Evolutionary conservation across 345 rosid genomes (phyloP).

Genomic region (Boechera retrofracta): DNA sequence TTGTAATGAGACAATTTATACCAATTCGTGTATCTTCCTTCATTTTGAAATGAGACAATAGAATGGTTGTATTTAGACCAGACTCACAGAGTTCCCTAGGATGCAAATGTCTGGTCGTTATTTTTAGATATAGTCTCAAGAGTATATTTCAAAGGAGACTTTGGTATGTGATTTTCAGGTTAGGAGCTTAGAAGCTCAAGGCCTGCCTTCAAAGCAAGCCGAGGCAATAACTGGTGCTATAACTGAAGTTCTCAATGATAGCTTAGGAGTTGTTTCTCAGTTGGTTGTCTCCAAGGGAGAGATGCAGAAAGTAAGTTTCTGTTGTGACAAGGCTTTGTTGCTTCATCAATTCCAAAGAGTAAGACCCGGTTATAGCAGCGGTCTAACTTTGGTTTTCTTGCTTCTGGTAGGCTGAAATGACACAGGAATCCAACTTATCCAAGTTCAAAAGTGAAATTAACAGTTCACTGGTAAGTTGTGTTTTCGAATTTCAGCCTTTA

Average conservation of each 20-base stretch:
- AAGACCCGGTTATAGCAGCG: background rate
- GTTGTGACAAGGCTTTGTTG: background rate
- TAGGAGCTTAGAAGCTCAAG: slow-evolving; percentile 80
- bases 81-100: background rate
- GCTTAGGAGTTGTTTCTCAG: slow-evolving; percentile 77
- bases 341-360: background rate
- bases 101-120: background rate
- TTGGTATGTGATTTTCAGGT: slow-evolving; percentile 56
- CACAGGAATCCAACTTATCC: slow-evolving; percentile 72
- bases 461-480: slow-evolving; percentile 65
- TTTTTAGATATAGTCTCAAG: background rate
- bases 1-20: no score
- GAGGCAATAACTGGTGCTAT: slow-evolving; percentile 85
- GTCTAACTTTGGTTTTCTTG: slow-evolving; percentile 16
- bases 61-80: slow-evolving; percentile 3
- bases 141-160: background rate
- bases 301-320: slow-evolving; percentile 73
- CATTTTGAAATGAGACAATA: background rate
- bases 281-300: slow-evolving; percentile 75
- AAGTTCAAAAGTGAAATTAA: slow-evolving; percentile 81
- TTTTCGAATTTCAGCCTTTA: background rate
- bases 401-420: slow-evolving; percentile 64
- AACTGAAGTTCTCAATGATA: slow-evolving; percentile 73
- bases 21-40: slow-evolving; percentile 1
- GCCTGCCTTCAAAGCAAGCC: slow-evolving; percentile 87